phyloP scores from a whole-genome alignment of 2,329 filamentous ascomycete genomes.

The Cladophialophora chaetospira region DNA sequence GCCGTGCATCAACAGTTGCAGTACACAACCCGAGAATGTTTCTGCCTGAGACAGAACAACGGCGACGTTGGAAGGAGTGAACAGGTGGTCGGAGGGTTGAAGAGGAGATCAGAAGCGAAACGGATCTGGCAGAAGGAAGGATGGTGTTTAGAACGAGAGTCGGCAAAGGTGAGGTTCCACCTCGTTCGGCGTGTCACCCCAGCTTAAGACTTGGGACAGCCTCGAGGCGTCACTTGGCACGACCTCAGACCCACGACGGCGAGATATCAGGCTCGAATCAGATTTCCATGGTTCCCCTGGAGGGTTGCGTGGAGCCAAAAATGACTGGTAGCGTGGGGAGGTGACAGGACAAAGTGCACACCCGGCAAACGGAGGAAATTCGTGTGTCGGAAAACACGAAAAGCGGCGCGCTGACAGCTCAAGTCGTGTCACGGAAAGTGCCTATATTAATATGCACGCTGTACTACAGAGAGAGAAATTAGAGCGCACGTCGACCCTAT shows the following conservation, averaged over 20 bases:
- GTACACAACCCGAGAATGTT: too few species aligned
- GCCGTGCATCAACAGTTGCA: conserved; percentile 2
- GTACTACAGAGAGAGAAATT: too few species aligned
- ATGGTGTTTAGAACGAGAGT: conserved; percentile 13
- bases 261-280: neutral
- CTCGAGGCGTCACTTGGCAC: conserved; percentile 1
- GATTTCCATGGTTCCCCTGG: neutral
- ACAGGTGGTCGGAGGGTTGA: neutral
- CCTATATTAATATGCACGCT: too few species aligned
- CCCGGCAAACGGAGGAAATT: neutral
- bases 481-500: too few species aligned
- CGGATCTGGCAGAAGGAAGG: conserved; percentile 17
- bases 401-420: neutral
- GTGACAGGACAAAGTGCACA: neutral
- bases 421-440: neutral
- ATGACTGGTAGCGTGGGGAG: neutral
- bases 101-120: conserved; percentile 4
- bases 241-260: neutral
- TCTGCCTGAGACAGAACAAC: neutral
- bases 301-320: neutral
- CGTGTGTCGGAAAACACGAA: neutral
- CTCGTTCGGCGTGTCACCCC: neutral
- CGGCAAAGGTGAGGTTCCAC: neutral
- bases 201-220: neutral
- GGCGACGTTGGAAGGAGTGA: neutral